A percentile compares a stretch with the other conserved stretches of the same genome.
These are phyloP conservation scores for Boletus insuetus DNA, from an alignment of 768 basidiomycete genomes.

Conservation along the genomic window DNA sequence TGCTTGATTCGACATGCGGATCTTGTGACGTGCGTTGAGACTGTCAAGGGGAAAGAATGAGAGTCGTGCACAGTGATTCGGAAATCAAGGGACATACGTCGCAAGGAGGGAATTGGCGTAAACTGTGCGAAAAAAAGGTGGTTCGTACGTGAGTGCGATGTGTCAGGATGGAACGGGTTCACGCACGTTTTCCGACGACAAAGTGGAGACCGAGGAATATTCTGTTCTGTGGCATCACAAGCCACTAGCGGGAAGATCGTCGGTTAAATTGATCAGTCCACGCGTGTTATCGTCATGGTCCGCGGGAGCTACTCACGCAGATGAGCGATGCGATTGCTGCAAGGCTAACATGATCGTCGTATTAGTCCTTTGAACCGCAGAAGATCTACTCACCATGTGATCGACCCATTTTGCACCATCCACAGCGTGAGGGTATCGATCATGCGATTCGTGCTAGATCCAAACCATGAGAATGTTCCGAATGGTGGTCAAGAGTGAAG, in stretches of 20 bases:
- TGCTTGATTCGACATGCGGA: slow-evolving; percentile 1
- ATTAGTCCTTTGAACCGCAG: too few species aligned
- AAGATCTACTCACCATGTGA: slow-evolving; percentile 15
- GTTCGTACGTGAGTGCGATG: not conserved
- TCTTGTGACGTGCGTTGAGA: slow-evolving; percentile 18
- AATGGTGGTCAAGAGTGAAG: too few species aligned
- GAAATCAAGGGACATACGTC: slow-evolving; percentile 14
- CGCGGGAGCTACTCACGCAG: slow-evolving; percentile 11
- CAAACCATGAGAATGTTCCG: not conserved
- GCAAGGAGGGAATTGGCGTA: slow-evolving; percentile 28
- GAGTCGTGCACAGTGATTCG: not conserved
- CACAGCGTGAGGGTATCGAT: slow-evolving; percentile 21
- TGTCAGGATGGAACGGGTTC: not conserved
- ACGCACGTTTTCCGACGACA: slow-evolving; percentile 22
- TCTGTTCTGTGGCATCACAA: slow-evolving; percentile 21
- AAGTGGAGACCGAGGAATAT: slow-evolving; percentile 26
- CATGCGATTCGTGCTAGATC: slow-evolving; percentile 15
- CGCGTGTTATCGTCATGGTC: not conserved
- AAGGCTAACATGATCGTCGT: slow-evolving; percentile 1
- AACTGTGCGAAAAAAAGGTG: slow-evolving; percentile 1
- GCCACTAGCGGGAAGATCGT: slow-evolving; percentile 10
- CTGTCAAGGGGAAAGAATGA: slow-evolving; percentile 2
- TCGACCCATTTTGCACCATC: slow-evolving; percentile 23
- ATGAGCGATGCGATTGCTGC: slow-evolving; percentile 15
- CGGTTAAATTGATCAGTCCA: not conserved